Evolutionary conservation across 805 yeast species (phyloP).

Genomic region (Henningerozyma blattae): DNA sequence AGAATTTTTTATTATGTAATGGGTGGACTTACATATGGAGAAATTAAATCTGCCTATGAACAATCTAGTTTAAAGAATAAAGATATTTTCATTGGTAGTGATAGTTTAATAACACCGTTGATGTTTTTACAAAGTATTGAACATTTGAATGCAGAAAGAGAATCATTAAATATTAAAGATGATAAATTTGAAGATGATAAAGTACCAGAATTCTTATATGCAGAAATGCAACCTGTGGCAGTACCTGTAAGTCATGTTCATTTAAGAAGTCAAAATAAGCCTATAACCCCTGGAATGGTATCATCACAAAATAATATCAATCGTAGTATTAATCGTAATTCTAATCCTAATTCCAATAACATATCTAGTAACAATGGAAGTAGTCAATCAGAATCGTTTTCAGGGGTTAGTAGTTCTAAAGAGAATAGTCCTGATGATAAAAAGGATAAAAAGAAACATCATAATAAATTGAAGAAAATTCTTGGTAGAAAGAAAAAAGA

Average conservation of each 20-base stretch:
- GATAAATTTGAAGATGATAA: slow-evolving; percentile 24
- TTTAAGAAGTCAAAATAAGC: slow-evolving; percentile 6
- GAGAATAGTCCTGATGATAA: slow-evolving; percentile 2
- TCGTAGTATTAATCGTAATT: background rate
- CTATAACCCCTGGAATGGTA: background rate
- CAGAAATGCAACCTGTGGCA: slow-evolving; percentile 14
- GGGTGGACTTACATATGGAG: slow-evolving; percentile 85
- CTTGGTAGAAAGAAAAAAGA: slow-evolving; percentile 22
- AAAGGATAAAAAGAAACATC: slow-evolving; percentile 31
- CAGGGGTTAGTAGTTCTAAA: too few relatives aligned
- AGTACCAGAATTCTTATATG: slow-evolving; percentile 35
- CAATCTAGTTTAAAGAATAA: slow-evolving; percentile 47
- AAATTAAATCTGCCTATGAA: slow-evolving; percentile 64
- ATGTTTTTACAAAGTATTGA: slow-evolving; percentile 29
- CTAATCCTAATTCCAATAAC: too few relatives aligned
- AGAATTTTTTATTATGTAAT: slow-evolving; percentile 69
- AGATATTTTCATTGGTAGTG: slow-evolving; percentile 76
- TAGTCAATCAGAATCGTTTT: background rate
- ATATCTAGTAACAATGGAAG: too few relatives aligned
- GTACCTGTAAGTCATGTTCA: slow-evolving; percentile 18
- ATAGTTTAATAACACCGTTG: slow-evolving; percentile 49
- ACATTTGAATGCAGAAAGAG: slow-evolving; percentile 26
- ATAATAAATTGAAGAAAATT: slow-evolving; percentile 35
- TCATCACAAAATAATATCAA: background rate
- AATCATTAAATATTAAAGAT: slow-evolving; percentile 30